phyloP scores from a whole-genome alignment of 192 early-diverging fungal genomes.

The Coemansia sp. region DNA sequence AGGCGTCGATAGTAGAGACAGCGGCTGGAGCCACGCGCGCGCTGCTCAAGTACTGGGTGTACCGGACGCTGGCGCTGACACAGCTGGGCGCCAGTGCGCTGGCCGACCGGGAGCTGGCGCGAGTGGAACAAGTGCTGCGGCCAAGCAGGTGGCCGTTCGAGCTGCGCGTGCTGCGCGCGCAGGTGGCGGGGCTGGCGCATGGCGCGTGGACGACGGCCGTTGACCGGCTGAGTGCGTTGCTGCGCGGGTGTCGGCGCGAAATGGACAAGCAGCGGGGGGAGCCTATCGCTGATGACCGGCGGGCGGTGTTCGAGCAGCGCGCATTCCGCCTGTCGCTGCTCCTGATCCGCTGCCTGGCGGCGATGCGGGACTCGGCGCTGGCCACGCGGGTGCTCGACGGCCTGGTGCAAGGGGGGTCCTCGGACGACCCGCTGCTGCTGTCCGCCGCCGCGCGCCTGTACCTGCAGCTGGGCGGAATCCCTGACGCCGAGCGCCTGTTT shows the following conservation, averaged over 20 bases:
- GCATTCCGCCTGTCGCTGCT: slow-evolving; percentile 25
- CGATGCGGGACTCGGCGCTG: slow-evolving; percentile 18
- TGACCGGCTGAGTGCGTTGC: slow-evolving; percentile 27
- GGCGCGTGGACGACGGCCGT: slow-evolving; percentile 8
- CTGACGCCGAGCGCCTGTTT: slow-evolving; percentile 31
- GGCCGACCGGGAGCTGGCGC: slow-evolving; percentile 24
- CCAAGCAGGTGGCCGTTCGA: slow-evolving; percentile 44
- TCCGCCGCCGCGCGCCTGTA: slow-evolving; percentile 37
- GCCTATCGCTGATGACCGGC: too few relatives aligned
- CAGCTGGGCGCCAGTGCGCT: neutral
- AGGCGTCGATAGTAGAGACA: slow-evolving; percentile 25
- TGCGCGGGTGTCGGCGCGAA: slow-evolving; percentile 23
- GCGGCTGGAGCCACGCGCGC: neutral
- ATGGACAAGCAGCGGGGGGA: too few relatives aligned
- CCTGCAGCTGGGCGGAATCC: slow-evolving; percentile 38
- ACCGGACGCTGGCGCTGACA: slow-evolving; percentile 32
- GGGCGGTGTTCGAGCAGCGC: too few relatives aligned
- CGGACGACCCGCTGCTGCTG: slow-evolving; percentile 22
- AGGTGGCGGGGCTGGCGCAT: slow-evolving; percentile 10
- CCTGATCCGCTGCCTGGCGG: slow-evolving; percentile 6
- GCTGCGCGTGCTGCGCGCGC: slow-evolving; percentile 42
- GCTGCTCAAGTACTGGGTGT: slow-evolving; percentile 34
- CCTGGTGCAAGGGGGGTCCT: neutral
- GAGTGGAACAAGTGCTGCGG: slow-evolving; percentile 13
- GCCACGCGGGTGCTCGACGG: slow-evolving; percentile 14